phyloP scores from a whole-genome alignment of 208 protist genomes.

The Trypanosomatidae sp. region DNA sequence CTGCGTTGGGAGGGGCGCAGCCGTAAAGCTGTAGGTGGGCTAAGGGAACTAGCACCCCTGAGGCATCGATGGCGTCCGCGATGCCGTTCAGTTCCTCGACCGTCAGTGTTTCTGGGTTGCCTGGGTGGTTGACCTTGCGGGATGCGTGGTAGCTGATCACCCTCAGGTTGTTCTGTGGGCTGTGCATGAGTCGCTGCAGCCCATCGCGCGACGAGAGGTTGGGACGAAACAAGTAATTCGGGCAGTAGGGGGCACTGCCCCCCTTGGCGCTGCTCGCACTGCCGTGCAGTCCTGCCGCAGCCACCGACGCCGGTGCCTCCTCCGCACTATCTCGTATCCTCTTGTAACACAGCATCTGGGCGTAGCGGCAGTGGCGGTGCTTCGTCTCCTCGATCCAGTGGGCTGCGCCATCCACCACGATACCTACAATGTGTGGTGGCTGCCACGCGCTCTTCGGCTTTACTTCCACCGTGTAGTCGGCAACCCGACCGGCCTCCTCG shows the following conservation, averaged over 20 bases:
- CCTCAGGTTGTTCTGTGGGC: conserved; percentile 50
- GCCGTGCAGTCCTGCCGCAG: too few species aligned
- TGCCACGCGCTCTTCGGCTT: conserved; percentile 77
- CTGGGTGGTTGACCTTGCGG: conserved; percentile 5
- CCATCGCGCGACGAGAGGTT: conserved; percentile 30
- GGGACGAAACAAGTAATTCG: conserved; percentile 48
- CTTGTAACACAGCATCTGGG: conserved; percentile 54
- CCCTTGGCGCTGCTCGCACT: neutral
- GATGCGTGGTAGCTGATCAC: conserved; percentile 27
- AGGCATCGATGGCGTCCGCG: conserved; percentile 47
- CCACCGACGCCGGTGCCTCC: neutral
- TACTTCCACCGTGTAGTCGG: conserved; percentile 59
- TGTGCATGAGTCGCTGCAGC: conserved; percentile 30
- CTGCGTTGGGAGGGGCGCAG: conserved; percentile 10
- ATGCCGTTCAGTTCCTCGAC: conserved; percentile 28
- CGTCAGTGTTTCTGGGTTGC: conserved; percentile 12
- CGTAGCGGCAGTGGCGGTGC: conserved; percentile 59
- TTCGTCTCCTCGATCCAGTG: conserved; percentile 54
- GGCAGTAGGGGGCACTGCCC: conserved; percentile 47
- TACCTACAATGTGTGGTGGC: conserved; percentile 52
- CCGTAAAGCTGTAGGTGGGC: conserved; percentile 57
- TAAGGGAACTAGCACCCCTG: conserved; percentile 35
- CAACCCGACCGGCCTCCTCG: conserved; percentile 9
- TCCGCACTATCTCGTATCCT: conserved; percentile 5
- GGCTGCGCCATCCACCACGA: conserved; percentile 38